Conservation (phyloP, 495 filamentous ascomycete species). For the Tuber calosporum region DNA sequence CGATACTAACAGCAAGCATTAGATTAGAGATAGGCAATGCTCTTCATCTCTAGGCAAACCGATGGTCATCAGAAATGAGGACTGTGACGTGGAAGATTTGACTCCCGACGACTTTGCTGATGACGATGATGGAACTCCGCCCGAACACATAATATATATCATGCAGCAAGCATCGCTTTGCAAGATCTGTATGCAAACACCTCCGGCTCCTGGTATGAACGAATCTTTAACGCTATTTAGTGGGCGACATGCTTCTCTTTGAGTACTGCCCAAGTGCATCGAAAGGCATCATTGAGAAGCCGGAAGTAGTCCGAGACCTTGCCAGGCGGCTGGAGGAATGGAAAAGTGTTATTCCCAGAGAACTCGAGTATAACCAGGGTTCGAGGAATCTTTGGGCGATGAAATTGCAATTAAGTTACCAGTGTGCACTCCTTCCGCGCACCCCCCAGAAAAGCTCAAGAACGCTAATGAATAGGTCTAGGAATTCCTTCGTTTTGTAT, state of each 20-base stretch:
- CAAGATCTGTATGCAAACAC: slow-evolving; percentile 13
- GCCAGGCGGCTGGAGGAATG: not conserved
- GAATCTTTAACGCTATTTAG: slow-evolving; percentile 9
- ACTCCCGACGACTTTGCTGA: slow-evolving; percentile 12
- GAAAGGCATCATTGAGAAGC: slow-evolving; percentile 7
- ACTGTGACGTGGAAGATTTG: slow-evolving; percentile 29
- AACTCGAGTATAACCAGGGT: not conserved
- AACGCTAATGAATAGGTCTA: not conserved
- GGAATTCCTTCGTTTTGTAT: not conserved
- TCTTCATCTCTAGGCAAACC: slow-evolving; percentile 26
- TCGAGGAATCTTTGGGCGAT: slow-evolving; percentile 2
- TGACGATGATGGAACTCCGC: slow-evolving; percentile 15
- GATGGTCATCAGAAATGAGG: slow-evolving; percentile 22
- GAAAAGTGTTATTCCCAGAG: not conserved
- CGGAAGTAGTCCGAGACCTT: slow-evolving; percentile 11
- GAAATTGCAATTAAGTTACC: slow-evolving; percentile 1
- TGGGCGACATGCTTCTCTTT: slow-evolving; percentile 8
- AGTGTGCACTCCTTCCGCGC: not conserved
- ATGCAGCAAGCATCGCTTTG: slow-evolving; percentile 15
- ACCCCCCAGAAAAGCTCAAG: not conserved
- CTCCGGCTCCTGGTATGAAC: not conserved
- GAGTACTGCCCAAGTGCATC: slow-evolving; percentile 16
- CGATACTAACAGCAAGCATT: not conserved
- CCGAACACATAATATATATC: slow-evolving; percentile 11
- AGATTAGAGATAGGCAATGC: slow-evolving; percentile 22